These are phyloP conservation scores for Colletotrichum limetticola DNA, from an alignment of 2,329 filamentous ascomycete genomes.

Conservation along the genomic window DNA sequence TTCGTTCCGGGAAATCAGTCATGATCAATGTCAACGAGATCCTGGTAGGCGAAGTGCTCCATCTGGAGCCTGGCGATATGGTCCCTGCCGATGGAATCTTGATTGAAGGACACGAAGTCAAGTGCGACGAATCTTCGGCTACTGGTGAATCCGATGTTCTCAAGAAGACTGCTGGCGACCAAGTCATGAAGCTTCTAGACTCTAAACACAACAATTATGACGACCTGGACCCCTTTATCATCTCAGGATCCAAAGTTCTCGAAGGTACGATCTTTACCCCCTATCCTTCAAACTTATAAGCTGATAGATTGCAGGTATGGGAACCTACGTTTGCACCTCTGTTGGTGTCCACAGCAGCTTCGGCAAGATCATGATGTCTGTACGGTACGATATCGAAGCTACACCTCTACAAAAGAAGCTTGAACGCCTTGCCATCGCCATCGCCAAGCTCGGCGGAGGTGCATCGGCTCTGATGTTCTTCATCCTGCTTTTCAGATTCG, in stretches of 20 bases:
- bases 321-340: conserved; percentile 65
- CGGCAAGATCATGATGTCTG: conserved; percentile 65
- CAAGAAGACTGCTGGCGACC: conserved; percentile 70
- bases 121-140: conserved; percentile 78
- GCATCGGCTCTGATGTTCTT: conserved; percentile 76
- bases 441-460: conserved; percentile 64
- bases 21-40: conserved; percentile 68
- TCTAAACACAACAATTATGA: conserved; percentile 46
- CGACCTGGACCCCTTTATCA: conserved; percentile 70
- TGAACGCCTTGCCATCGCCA: conserved; percentile 51
- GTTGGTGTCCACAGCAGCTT: conserved; percentile 64
- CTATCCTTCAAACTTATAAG: conserved; percentile 27
- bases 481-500: conserved; percentile 81
- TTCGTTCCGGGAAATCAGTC: conserved; percentile 65
- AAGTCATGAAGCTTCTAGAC: conserved; percentile 61
- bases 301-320: conserved; percentile 42
- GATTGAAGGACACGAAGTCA: conserved; percentile 62
- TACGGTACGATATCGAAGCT: conserved; percentile 60
- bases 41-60: conserved; percentile 68
- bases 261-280: conserved; percentile 49
- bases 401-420: conserved; percentile 67
- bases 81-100: conserved; percentile 78
- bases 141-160: conserved; percentile 80
- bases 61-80: conserved; percentile 73
- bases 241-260: conserved; percentile 64